These are phyloP conservation scores for Thermochaetoides thermophila DNA, from an alignment of 495 filamentous ascomycete species.

Conservation along the genomic window DNA sequence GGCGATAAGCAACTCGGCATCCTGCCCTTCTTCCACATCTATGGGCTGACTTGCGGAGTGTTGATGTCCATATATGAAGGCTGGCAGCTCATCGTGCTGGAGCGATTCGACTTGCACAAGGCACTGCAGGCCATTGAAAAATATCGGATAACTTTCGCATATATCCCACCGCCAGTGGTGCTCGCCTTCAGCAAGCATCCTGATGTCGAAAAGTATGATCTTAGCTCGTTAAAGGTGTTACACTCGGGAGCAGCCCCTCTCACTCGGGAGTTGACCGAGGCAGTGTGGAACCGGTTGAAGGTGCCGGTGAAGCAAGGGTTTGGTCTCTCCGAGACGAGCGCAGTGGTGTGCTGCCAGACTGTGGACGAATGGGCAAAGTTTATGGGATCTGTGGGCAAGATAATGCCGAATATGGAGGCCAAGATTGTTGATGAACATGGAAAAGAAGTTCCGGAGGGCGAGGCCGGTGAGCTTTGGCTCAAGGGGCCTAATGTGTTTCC, in stretches of 20 bases:
- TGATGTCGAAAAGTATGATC: slow-evolving; percentile 59
- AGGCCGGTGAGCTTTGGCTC: slow-evolving; percentile 57
- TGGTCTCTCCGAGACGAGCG: slow-evolving; percentile 40
- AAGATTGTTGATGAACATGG: slow-evolving; percentile 60
- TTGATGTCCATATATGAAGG: slow-evolving; percentile 44
- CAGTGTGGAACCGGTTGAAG: slow-evolving; percentile 58
- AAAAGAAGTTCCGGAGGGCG: slow-evolving; percentile 40
- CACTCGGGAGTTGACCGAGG: slow-evolving; percentile 65
- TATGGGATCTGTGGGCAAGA: slow-evolving; percentile 66
- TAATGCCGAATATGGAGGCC: slow-evolving; percentile 70
- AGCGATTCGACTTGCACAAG: slow-evolving; percentile 67
- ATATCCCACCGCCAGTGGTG: slow-evolving; percentile 76
- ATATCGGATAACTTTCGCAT: slow-evolving; percentile 59
- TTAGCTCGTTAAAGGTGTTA: slow-evolving; percentile 66
- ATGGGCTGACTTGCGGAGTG: slow-evolving; percentile 32
- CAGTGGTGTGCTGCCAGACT: slow-evolving; percentile 39
- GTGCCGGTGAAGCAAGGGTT: slow-evolving; percentile 55
- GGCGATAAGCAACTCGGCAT: slow-evolving; percentile 66
- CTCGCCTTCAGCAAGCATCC: slow-evolving; percentile 70
- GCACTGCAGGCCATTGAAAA: slow-evolving; percentile 66
- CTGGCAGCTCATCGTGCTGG: slow-evolving; percentile 57
- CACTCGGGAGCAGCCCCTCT: slow-evolving; percentile 85
- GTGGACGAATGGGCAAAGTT: slow-evolving; percentile 65
- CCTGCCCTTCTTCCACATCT: slow-evolving; percentile 89
- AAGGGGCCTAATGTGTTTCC: slow-evolving; percentile 65